Evolutionary conservation across 2,329 filamentous ascomycete species (phyloP).

Genomic region (Pestalotiopsis sp.): DNA sequence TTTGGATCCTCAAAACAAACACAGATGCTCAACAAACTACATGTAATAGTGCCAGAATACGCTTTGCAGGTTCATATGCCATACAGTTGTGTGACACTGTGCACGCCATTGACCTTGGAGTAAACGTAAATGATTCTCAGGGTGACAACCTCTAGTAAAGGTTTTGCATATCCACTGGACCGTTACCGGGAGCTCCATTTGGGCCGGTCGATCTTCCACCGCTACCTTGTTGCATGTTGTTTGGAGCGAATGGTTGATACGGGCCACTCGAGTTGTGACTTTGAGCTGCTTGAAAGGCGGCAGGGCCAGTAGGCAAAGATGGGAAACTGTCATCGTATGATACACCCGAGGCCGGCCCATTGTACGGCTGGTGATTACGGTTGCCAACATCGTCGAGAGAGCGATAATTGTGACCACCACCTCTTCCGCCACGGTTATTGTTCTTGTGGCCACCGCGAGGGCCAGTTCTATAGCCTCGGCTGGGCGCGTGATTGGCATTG

Average conservation of each 20-base stretch:
- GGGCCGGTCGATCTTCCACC: constrained; percentile 23
- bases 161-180: constrained; percentile 40
- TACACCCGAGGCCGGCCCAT: constrained; percentile 38
- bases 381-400: constrained; percentile 69
- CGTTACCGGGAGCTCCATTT: constrained; percentile 15
- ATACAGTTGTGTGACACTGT: background rate
- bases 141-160: constrained; percentile 36
- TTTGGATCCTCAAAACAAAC: background rate
- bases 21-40: background rate
- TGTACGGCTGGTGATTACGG: constrained; percentile 47
- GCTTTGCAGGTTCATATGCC: background rate
- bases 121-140: background rate
- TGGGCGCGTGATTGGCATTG: constrained; percentile 38
- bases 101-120: background rate
- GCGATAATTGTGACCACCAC: constrained; percentile 59
- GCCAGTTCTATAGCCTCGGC: constrained; percentile 41
- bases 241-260: background rate
- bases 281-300: constrained; percentile 23
- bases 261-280: constrained; percentile 16
- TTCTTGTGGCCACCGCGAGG: constrained; percentile 40
- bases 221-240: constrained; percentile 16
- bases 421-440: constrained; percentile 46
- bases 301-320: constrained; percentile 28
- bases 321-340: constrained; percentile 49
- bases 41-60: background rate